These are phyloP conservation scores for Blakeslea trispora DNA, from an alignment of 371 early-diverging fungal species.

Conservation along the genomic window DNA sequence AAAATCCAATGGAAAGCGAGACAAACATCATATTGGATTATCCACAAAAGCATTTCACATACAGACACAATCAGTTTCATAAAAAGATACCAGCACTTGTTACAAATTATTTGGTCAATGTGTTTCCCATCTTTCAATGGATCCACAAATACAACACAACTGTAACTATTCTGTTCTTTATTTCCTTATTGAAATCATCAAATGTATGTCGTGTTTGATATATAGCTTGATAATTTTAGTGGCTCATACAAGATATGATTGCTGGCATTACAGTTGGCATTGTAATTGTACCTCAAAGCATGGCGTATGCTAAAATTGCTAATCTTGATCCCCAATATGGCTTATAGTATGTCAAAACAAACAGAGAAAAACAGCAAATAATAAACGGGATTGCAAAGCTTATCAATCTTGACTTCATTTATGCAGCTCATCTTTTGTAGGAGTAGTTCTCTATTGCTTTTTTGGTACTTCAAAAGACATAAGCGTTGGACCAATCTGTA, in stretches of 20 bases:
- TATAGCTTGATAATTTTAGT: constrained; percentile 36
- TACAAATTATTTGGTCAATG: constrained; percentile 4
- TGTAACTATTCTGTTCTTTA: too few relatives aligned
- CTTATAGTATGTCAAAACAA: constrained; percentile 33
- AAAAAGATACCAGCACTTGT: too few relatives aligned
- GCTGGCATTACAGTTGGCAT: constrained; percentile 88
- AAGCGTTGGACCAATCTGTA: constrained; percentile 79
- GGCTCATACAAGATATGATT: constrained; percentile 81
- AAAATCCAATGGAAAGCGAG: too few relatives aligned
- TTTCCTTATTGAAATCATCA: too few relatives aligned
- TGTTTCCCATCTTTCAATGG: constrained; percentile 28
- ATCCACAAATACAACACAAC: constrained; percentile 34
- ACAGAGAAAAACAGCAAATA: constrained; percentile 22
- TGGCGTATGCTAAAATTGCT: constrained; percentile 85
- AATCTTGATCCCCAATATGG: constrained; percentile 62
- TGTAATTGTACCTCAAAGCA: constrained; percentile 83
- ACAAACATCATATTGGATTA: too few relatives aligned
- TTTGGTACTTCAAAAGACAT: constrained; percentile 87
- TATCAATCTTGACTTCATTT: neutral
- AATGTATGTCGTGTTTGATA: too few relatives aligned
- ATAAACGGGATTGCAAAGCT: constrained; percentile 43
- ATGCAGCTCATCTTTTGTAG: constrained; percentile 38
- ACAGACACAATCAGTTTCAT: too few relatives aligned
- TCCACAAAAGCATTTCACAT: too few relatives aligned
- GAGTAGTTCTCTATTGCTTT: constrained; percentile 54